A percentile compares a stretch with the other conserved stretches of the same genome.
Evolutionary conservation across 1,284 basidiomycete species (phyloP).

Genomic region (Boletus sp.): DNA sequence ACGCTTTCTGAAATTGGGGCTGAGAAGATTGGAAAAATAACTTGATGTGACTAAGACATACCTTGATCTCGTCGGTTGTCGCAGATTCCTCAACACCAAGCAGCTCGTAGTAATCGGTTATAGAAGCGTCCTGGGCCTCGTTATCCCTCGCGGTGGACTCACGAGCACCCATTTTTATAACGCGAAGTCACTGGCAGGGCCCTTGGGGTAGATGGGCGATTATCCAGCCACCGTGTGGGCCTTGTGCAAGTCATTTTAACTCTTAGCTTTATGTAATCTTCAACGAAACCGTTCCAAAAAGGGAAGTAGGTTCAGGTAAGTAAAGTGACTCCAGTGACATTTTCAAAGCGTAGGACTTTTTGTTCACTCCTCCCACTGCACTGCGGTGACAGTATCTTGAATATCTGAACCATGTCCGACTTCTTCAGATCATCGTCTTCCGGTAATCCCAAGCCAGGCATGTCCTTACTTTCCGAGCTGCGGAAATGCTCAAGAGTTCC

Average conservation of each 20-base stretch:
- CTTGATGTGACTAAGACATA: conserved; percentile 27
- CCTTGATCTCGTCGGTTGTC: conserved; percentile 86
- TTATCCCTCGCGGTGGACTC: conserved; percentile 51
- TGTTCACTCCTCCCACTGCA: neutral
- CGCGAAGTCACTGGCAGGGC: neutral
- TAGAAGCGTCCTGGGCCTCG: conserved; percentile 27
- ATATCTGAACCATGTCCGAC: conserved; percentile 41
- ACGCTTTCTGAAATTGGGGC: conserved; percentile 61
- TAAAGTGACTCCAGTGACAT: neutral
- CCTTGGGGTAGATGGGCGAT: neutral
- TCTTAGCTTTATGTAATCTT: neutral
- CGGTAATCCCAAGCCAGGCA: conserved; percentile 35
- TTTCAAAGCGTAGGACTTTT: neutral
- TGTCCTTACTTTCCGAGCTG: neutral
- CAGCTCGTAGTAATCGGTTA: conserved; percentile 75
- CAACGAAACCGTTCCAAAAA: conserved; percentile 16
- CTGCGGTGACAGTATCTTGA: neutral
- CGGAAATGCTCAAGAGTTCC: neutral
- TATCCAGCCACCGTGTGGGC: neutral
- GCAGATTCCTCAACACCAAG: conserved; percentile 78
- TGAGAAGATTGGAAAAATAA: conserved; percentile 7
- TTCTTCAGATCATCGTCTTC: conserved; percentile 44
- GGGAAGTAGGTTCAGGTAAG: neutral
- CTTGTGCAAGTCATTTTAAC: too few species aligned
- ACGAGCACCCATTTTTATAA: conserved; percentile 58